Evolutionary conservation across 2,329 filamentous ascomycete genomes (phyloP).

Genomic region (Ceratocystis alfenasii): DNA sequence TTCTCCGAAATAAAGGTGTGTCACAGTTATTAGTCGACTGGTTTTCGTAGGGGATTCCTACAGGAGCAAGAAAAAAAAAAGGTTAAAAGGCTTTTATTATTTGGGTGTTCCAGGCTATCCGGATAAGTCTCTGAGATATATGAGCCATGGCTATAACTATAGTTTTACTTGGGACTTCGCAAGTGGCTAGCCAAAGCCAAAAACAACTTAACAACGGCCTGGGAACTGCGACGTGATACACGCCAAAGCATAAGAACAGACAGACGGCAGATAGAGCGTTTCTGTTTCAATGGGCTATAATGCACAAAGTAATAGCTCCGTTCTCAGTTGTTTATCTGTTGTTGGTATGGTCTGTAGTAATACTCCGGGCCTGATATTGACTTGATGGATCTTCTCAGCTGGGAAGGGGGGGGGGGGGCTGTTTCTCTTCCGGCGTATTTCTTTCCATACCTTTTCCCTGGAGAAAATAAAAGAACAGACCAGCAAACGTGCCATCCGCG

Average conservation of each 20-base stretch:
- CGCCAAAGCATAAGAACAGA: neutral
- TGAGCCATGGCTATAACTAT: neutral
- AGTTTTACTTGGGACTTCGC: neutral
- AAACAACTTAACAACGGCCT: neutral
- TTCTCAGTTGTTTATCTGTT: conserved; percentile 4
- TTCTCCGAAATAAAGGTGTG: neutral
- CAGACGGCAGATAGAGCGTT: neutral
- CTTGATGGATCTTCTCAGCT: conserved; percentile 4
- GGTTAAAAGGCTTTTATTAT: neutral
- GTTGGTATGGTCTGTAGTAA: conserved; percentile 1
- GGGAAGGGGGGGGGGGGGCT: neutral
- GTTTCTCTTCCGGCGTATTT: neutral
- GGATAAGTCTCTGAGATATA: neutral
- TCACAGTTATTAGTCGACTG: too few species aligned
- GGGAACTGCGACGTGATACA: neutral
- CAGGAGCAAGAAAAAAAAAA: too few species aligned
- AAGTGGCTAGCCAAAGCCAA: neutral
- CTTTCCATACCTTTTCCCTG: neutral
- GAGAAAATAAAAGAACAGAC: neutral
- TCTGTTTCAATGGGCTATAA: conserved; percentile 2
- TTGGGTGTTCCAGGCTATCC: neutral
- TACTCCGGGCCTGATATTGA: conserved; percentile 3
- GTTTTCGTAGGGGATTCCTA: too few species aligned
- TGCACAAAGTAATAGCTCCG: neutral
- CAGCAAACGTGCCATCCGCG: neutral